These are phyloP conservation scores for Cardamine chenopodiifolia DNA, from an alignment of 345 rosid genomes.

Conservation along the genomic window DNA sequence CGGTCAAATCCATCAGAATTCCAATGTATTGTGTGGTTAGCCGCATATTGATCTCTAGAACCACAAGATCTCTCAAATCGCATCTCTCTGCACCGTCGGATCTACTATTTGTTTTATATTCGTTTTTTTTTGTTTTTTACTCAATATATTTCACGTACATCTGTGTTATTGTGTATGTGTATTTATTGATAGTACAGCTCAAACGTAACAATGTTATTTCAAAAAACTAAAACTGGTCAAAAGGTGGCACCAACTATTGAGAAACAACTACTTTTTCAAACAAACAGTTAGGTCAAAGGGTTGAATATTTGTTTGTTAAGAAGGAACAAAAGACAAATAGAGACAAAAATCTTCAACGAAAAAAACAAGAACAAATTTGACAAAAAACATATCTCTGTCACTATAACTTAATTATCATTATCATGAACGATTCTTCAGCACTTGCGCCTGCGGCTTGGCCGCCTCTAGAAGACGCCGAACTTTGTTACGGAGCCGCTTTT, in stretches of 20 bases:
- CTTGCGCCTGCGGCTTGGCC: constrained; percentile 11
- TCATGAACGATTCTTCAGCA: constrained; percentile 12
- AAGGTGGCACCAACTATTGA: neutral
- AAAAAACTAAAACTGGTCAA: constrained; percentile 16
- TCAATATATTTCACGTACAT: neutral
- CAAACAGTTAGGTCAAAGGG: constrained; percentile 2
- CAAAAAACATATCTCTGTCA: neutral
- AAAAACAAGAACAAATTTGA: neutral
- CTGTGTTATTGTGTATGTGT: neutral
- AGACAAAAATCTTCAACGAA: constrained; percentile 1
- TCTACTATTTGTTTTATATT: neutral
- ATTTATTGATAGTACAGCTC: constrained; percentile 12
- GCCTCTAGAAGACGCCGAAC: neutral
- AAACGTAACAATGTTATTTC: constrained; percentile 9
- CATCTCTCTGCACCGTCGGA: constrained; percentile 1
- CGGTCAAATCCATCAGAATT: neutral
- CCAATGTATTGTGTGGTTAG: neutral
- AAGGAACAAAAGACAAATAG: neutral
- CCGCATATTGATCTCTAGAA: neutral
- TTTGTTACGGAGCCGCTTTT: constrained; percentile 27
- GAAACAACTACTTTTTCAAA: constrained; percentile 6
- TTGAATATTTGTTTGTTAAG: constrained; percentile 9
- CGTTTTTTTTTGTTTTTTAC: neutral
- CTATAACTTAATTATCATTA: neutral
- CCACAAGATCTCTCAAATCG: neutral